These are phyloP conservation scores for Scedosporium apiospermum DNA, from an alignment of 2,329 filamentous ascomycete genomes.

Conservation along the genomic window DNA sequence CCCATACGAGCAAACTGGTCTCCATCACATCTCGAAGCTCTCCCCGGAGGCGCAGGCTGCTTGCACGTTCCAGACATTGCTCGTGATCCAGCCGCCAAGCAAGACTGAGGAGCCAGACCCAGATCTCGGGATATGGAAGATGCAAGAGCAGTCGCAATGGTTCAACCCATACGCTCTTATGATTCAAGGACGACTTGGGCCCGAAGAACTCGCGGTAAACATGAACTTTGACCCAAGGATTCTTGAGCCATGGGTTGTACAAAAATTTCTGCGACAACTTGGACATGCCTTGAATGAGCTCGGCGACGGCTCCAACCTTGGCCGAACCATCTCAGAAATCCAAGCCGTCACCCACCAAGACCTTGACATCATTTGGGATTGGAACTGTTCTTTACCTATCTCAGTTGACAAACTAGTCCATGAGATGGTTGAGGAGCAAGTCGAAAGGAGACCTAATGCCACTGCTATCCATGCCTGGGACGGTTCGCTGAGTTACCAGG, in stretches of 20 bases:
- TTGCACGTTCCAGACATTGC: slow-evolving; percentile 18
- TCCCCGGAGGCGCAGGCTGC: slow-evolving; percentile 9
- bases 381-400: not conserved
- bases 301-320: too few relatives aligned
- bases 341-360: not conserved
- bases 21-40: slow-evolving; percentile 13
- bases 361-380: not conserved
- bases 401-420: slow-evolving; percentile 1
- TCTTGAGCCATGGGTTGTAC: too few relatives aligned
- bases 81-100: slow-evolving; percentile 15
- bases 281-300: too few relatives aligned
- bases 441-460: slow-evolving; percentile 4
- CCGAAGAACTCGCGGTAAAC: too few relatives aligned
- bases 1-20: slow-evolving; percentile 13
- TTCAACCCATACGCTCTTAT: not conserved
- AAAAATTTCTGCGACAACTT: too few relatives aligned
- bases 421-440: not conserved
- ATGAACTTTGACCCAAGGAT: too few relatives aligned
- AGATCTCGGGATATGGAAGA: slow-evolving; percentile 8
- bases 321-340: too few relatives aligned
- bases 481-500: slow-evolving; percentile 12
- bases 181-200: not conserved
- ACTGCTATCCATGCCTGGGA: slow-evolving; percentile 16
- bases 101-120: too few relatives aligned
- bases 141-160: slow-evolving; percentile 6